Evolutionary conservation across 257 asterid species (phyloP).

Genomic region (Nicotiana otophora): DNA sequence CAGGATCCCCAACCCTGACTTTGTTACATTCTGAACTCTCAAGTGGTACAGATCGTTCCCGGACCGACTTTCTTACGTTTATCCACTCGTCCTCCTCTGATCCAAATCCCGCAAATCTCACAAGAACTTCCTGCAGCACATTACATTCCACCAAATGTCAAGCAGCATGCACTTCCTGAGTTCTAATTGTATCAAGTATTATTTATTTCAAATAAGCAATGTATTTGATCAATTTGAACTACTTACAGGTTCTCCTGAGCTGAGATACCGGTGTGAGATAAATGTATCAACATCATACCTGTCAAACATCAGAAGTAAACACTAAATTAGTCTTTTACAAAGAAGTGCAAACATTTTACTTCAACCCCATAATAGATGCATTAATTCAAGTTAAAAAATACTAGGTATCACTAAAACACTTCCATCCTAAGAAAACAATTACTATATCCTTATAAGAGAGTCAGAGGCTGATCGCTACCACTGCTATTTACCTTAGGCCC

Average conservation of each 20-base stretch:
- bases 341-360: neutral
- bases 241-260: constrained; percentile 78
- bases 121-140: constrained; percentile 67
- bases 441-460: neutral
- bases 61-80: constrained; percentile 45
- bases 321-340: neutral
- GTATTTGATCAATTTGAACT: constrained; percentile 8
- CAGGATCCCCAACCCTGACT: constrained; percentile 67
- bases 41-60: constrained; percentile 70
- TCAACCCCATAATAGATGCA: neutral
- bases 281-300: constrained; percentile 86
- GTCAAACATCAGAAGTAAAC: constrained; percentile 15
- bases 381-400: neutral
- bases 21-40: constrained; percentile 69
- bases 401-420: neutral
- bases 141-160: constrained; percentile 13
- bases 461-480: neutral
- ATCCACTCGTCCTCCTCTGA: constrained; percentile 88
- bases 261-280: constrained; percentile 54
- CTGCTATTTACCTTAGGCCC: neutral
- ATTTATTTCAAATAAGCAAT: neutral
- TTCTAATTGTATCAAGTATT: neutral
- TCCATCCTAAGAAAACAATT: neutral
- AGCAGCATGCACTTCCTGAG: neutral
- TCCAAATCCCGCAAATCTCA: constrained; percentile 77